Evolutionary conservation across 2,329 filamentous ascomycete species (phyloP), one percentile per base, ranked within the genome.

Genomic region (Pleurostoma richardsiae): DNA sequence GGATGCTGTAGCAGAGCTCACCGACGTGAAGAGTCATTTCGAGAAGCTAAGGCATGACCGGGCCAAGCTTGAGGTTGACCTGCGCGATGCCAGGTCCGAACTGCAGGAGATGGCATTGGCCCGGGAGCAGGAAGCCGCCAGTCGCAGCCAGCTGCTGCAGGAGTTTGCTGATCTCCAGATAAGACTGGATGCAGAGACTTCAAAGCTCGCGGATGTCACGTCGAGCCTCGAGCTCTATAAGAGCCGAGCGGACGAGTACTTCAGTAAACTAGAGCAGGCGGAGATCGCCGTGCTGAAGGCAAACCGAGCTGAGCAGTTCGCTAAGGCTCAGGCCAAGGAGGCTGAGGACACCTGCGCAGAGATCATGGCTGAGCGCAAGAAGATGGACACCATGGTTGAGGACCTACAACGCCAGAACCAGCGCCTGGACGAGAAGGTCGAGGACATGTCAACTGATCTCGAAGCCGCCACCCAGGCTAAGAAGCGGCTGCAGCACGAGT

Each of bases 121-220:
- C 41, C 81, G 88, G 48, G 92, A 96, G 54, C 89, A 96, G 60
- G 92, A 97, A 65, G 78, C 86, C 6, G 80, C 86, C n/a, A 92
- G 88, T 64, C 86, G 94, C 56, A 88, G 80, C 58, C 90, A 97
- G 62, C 77, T 97, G 29, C 76, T 97, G 29, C 84, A 96, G 58
- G 94, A 97, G 62, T 96, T 92, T 64, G 84, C 91, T 1, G 94
- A 97, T 59, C 74, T 97, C 42, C 94, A 97, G 60, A 96, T 97
- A 56, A 83, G 90, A 41, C 78, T 97, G 11, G 94, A 97, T 61
- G 85, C 87, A 5, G 94, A 97, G 68, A 82, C 83, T 1, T 95
- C 90, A 1, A 92, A 88, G 63, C 76, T 92, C 29, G 80, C 85
- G 29, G 92, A 99, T 64, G 83, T 96, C 40, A 83, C 82, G 6